These are phyloP conservation scores for Yamadazyma endophytica DNA, from an alignment of 805 yeast genomes.

Conservation along the genomic window DNA sequence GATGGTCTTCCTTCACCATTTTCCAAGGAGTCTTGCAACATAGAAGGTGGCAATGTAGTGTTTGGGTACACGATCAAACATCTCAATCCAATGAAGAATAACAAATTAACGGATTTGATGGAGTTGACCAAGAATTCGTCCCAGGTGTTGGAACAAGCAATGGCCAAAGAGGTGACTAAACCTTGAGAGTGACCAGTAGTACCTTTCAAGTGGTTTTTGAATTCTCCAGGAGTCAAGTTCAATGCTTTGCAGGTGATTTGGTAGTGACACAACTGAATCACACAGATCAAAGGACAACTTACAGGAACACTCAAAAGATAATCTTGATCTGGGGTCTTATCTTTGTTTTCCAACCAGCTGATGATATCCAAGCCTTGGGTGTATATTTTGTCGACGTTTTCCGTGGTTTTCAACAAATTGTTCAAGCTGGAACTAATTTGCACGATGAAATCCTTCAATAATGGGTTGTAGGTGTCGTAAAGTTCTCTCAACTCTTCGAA, in stretches of 20 bases:
- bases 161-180: constrained; percentile 87
- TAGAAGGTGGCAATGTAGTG: constrained; percentile 90
- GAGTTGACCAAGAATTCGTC: constrained; percentile 69
- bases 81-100: constrained; percentile 92
- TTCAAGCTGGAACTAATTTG: constrained; percentile 67
- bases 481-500: constrained; percentile 92
- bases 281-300: constrained; percentile 95
- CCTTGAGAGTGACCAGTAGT: constrained; percentile 91
- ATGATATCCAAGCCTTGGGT: constrained; percentile 90
- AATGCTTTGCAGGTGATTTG: constrained; percentile 81
- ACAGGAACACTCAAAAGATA: constrained; percentile 89
- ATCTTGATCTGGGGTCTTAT: constrained; percentile 83
- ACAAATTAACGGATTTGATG: constrained; percentile 72
- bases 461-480: constrained; percentile 70
- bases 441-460: constrained; percentile 64
- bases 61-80: constrained; percentile 87
- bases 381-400: constrained; percentile 80
- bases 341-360: constrained; percentile 82
- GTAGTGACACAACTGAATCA: constrained; percentile 91
- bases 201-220: constrained; percentile 64
- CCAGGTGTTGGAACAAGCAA: constrained; percentile 82
- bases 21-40: constrained; percentile 86
- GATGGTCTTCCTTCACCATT: constrained; percentile 95
- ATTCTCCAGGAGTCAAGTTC: constrained; percentile 86
- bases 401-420: constrained; percentile 62